phyloP scores from a whole-genome alignment of 1,284 basidiomycete genomes.

The Austroboletus niveus region DNA sequence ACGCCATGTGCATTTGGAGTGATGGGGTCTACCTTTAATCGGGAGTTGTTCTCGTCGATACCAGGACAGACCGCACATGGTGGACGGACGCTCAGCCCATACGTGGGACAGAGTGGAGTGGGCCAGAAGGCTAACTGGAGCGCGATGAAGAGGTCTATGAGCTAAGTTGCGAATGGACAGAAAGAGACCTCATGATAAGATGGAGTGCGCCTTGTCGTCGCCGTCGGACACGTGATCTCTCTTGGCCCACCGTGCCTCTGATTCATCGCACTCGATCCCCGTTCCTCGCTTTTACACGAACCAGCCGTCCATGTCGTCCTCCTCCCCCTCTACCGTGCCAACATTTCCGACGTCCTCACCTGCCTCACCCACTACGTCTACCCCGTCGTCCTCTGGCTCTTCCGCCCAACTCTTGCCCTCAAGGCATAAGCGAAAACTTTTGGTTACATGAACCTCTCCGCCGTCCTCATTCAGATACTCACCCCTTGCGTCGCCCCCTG shows the following conservation, averaged over 20 bases:
- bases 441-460: too few species aligned
- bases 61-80: constrained; percentile 52
- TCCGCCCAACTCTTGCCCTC: too few species aligned
- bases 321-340: constrained; percentile 93
- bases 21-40: constrained; percentile 50
- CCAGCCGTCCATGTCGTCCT: constrained; percentile 86
- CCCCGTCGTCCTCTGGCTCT: too few species aligned
- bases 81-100: constrained; percentile 44
- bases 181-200: neutral
- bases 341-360: constrained; percentile 91
- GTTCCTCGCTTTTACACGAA: constrained; percentile 85
- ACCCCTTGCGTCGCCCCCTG: constrained; percentile 82
- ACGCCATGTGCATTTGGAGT: constrained; percentile 54
- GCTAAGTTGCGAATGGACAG: constrained; percentile 14
- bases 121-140: constrained; percentile 41
- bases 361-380: constrained; percentile 74
- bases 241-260: constrained; percentile 76
- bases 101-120: constrained; percentile 51
- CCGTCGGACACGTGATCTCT: constrained; percentile 69
- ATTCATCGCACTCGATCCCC: constrained; percentile 68
- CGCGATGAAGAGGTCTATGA: constrained; percentile 34
- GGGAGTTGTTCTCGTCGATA: constrained; percentile 48
- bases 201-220: constrained; percentile 46
- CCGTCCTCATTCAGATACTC: too few species aligned
- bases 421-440: too few species aligned